These are phyloP conservation scores for Penicillium coffeae DNA, from an alignment of 495 filamentous ascomycete genomes.

Conservation along the genomic window DNA sequence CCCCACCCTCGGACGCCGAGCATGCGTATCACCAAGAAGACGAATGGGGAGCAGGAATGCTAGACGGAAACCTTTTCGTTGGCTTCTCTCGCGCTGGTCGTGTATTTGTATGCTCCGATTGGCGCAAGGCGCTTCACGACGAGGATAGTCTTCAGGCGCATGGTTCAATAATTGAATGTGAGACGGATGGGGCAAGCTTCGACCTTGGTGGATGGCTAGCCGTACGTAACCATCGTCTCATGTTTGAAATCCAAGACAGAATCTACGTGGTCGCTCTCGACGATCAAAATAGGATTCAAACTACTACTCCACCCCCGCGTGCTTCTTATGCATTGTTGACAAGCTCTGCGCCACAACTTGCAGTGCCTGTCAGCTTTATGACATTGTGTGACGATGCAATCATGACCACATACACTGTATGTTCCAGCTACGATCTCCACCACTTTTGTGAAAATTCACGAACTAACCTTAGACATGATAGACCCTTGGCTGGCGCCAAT, in stretches of 20 bases:
- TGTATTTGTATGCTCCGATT: constrained; percentile 37
- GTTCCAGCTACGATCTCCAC: no score
- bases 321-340: constrained; percentile 36
- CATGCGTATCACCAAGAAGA: constrained; percentile 29
- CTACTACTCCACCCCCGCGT: constrained; percentile 18
- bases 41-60: constrained; percentile 41
- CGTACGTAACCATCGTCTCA: constrained; percentile 37
- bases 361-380: constrained; percentile 40
- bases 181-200: constrained; percentile 32
- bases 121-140: constrained; percentile 33
- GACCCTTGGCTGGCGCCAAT: constrained; percentile 35
- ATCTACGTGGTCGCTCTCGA: constrained; percentile 35
- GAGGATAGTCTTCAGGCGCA: constrained; percentile 13
- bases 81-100: constrained; percentile 37
- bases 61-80: constrained; percentile 33
- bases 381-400: constrained; percentile 36
- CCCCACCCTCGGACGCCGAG: constrained; percentile 19
- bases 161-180: constrained; percentile 34
- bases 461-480: constrained; percentile 3
- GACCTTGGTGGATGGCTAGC: constrained; percentile 41
- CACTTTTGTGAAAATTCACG: background rate
- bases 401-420: constrained; percentile 37
- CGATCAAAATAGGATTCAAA: constrained; percentile 29
- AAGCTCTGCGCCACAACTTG: constrained; percentile 32
- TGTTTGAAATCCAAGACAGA: constrained; percentile 41